phyloP scores from a whole-genome alignment of 495 filamentous ascomycete genomes.

The Podospora pseudopauciseta region DNA sequence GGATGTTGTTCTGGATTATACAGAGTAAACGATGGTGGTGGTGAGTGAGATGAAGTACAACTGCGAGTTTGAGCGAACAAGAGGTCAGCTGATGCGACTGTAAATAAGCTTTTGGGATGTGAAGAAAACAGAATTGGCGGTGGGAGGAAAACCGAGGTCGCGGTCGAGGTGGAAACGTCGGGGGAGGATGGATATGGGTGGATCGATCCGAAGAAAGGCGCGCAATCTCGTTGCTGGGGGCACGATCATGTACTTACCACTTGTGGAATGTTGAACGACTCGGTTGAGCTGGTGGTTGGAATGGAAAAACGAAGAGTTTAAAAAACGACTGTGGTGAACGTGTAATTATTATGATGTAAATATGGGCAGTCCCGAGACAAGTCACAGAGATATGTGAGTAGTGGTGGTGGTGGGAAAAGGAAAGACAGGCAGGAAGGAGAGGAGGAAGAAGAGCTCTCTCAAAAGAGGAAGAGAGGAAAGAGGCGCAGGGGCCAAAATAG shows the following conservation, averaged over 20 bases:
- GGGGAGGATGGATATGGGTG: constrained; percentile 5
- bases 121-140: neutral
- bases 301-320: constrained; percentile 6
- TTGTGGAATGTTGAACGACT: constrained; percentile 9
- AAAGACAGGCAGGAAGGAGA: constrained; percentile 2
- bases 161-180: constrained; percentile 3
- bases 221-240: constrained; percentile 9
- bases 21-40: constrained; percentile 7
- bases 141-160: neutral
- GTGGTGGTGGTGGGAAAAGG: neutral
- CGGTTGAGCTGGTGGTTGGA: constrained; percentile 13
- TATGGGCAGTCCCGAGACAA: constrained; percentile 11
- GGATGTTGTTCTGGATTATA: constrained; percentile 13
- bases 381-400: neutral
- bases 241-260: neutral
- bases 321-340: constrained; percentile 24
- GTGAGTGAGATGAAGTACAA: constrained; percentile 7
- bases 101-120: neutral
- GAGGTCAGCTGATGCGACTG: neutral
- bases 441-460: neutral
- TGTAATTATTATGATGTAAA: constrained; percentile 14
- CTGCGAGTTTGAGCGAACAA: neutral
- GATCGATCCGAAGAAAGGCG: constrained; percentile 5
- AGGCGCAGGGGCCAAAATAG: constrained; percentile 22
- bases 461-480: constrained; percentile 1